Evolutionary conservation across 306 rosid species (phyloP).

Genomic region (Neltuma alba): DNA sequence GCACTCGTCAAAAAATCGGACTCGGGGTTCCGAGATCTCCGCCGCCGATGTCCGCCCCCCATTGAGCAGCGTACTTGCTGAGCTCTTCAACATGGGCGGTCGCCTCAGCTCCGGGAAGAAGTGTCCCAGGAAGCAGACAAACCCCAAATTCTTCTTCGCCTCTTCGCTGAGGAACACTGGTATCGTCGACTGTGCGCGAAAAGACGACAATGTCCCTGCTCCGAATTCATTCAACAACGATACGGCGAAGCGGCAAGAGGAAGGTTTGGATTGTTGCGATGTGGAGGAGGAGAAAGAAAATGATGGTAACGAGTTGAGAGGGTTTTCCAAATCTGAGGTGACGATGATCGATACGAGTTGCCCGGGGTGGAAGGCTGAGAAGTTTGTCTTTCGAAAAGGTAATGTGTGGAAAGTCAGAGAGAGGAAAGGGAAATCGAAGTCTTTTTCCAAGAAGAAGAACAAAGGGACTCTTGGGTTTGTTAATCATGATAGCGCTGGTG

Average conservation of each 20-base stretch:
- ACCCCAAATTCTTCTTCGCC: constrained; percentile 64
- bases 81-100: constrained; percentile 67
- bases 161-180: constrained; percentile 29
- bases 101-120: constrained; percentile 48
- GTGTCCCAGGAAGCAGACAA: constrained; percentile 71
- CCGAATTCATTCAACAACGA: constrained; percentile 30
- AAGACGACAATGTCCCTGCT: constrained; percentile 14
- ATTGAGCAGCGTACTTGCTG: constrained; percentile 59
- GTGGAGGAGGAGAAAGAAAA: constrained; percentile 40
- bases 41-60: constrained; percentile 25
- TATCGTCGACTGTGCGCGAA: constrained; percentile 18
- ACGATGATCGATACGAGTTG: constrained; percentile 89
- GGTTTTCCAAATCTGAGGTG: constrained; percentile 83
- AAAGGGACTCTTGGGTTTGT: constrained; percentile 31
- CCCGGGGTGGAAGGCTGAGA: constrained; percentile 76
- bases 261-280: constrained; percentile 24
- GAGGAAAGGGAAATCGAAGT: constrained; percentile 58
- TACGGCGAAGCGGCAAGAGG: constrained; percentile 20
- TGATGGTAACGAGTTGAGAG: constrained; percentile 58
- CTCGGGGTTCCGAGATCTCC: constrained; percentile 17
- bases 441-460: constrained; percentile 64
- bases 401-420: constrained; percentile 86
- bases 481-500: not conserved
- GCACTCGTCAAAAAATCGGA: constrained; percentile 18
- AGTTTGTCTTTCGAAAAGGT: constrained; percentile 69